These are phyloP conservation scores for Priceomyces castillae DNA, from an alignment of 805 yeast species.

Conservation along the genomic window DNA sequence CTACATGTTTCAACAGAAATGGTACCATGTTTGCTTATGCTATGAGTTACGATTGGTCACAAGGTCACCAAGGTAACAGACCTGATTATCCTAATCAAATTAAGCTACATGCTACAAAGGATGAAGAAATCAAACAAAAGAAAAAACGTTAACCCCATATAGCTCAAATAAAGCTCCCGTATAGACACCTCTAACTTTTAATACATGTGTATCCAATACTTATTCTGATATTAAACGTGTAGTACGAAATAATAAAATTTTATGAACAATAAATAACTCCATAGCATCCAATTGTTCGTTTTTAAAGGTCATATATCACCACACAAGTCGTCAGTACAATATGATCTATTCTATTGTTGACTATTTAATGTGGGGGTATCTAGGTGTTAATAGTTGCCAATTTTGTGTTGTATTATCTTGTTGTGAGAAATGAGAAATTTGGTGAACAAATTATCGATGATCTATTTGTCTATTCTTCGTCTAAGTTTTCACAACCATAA, in stretches of 20 bases:
- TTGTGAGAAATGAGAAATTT: background rate
- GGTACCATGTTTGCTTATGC: conserved; percentile 92
- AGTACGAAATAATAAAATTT: too few relatives aligned
- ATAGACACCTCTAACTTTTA: background rate
- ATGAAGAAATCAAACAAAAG: conserved; percentile 76
- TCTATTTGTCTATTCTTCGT: background rate
- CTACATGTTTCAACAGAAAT: conserved; percentile 74
- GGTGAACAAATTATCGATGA: background rate
- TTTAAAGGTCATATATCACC: too few relatives aligned
- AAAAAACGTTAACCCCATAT: conserved; percentile 21
- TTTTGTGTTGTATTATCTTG: too few relatives aligned
- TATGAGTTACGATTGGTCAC: conserved; percentile 91
- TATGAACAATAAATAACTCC: too few relatives aligned
- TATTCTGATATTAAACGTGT: too few relatives aligned
- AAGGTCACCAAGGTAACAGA: conserved; percentile 77
- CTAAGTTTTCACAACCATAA: background rate
- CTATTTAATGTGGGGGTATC: too few relatives aligned
- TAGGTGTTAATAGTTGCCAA: too few relatives aligned
- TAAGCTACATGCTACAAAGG: conserved; percentile 80
- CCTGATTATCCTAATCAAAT: conserved; percentile 73
- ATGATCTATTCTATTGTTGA: too few relatives aligned
- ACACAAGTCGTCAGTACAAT: too few relatives aligned
- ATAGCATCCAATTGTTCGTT: too few relatives aligned
- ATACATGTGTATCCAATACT: background rate
- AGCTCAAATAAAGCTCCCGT: background rate